Evolutionary conservation across 176 grass and related monocot species (phyloP).

Genomic region (Tillandsia fasciculata): DNA sequence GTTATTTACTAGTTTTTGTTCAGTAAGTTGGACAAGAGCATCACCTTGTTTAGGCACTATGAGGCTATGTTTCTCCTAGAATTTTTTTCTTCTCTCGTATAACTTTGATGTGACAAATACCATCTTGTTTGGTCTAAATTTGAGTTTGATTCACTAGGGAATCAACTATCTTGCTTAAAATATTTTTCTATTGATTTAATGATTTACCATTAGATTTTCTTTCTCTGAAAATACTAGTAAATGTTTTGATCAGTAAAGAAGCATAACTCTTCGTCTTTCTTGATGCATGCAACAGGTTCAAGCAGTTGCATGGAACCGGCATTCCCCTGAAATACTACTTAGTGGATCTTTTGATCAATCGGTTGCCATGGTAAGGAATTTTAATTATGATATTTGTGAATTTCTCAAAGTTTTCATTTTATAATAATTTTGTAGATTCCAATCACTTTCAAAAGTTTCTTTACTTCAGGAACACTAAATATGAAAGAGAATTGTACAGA

Average conservation of each 20-base stretch:
- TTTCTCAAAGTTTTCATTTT: too few species aligned
- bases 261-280: not conserved
- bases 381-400: not conserved
- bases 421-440: too few species aligned
- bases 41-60: too few species aligned
- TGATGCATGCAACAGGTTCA: conserved; percentile 50
- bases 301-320: conserved; percentile 61
- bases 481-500: too few species aligned
- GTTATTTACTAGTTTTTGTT: too few species aligned
- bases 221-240: conserved; percentile 1
- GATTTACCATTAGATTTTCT: not conserved
- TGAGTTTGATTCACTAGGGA: too few species aligned
- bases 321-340: conserved; percentile 72
- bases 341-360: conserved; percentile 94
- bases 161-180: not conserved
- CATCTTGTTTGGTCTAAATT: too few species aligned
- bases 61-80: too few species aligned
- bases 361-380: conserved; percentile 50
- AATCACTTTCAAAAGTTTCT: too few species aligned
- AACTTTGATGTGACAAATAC: not conserved
- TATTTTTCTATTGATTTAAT: too few species aligned
- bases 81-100: not conserved
- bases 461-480: too few species aligned
- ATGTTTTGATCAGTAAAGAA: not conserved
- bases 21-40: too few species aligned